phyloP scores from a whole-genome alignment of 2,329 filamentous ascomycete species.

The Arthrobotrys megalospora region DNA sequence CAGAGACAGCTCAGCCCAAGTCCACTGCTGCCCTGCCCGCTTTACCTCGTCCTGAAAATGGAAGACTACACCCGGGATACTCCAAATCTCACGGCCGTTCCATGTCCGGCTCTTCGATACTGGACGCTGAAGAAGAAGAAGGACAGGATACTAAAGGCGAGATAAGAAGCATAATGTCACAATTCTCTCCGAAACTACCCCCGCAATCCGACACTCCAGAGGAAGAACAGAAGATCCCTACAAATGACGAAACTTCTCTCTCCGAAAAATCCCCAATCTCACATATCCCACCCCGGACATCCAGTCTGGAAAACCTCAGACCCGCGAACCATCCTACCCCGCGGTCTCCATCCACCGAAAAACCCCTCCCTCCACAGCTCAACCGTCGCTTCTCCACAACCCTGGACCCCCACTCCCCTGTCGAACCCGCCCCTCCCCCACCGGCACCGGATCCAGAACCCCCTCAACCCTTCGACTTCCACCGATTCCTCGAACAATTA shows the following conservation, averaged over 20 bases:
- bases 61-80: slow-evolving; percentile 61
- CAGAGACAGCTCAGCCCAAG: slow-evolving; percentile 49
- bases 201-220: slow-evolving; percentile 59
- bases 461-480: slow-evolving; percentile 90
- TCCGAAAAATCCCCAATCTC: slow-evolving; percentile 53
- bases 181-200: slow-evolving; percentile 73
- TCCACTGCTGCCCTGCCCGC: slow-evolving; percentile 43
- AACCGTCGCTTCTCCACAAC: slow-evolving; percentile 54
- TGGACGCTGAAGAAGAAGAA: slow-evolving; percentile 73
- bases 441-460: slow-evolving; percentile 69
- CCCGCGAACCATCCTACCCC: slow-evolving; percentile 39
- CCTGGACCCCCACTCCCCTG: slow-evolving; percentile 52
- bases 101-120: slow-evolving; percentile 65
- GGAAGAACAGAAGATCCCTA: slow-evolving; percentile 23
- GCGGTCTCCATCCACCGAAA: slow-evolving; percentile 12
- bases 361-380: slow-evolving; percentile 38
- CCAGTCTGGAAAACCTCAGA: slow-evolving; percentile 55
- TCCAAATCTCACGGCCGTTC: slow-evolving; percentile 61
- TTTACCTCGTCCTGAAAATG: slow-evolving; percentile 52
- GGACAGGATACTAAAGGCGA: slow-evolving; percentile 83
- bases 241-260: slow-evolving; percentile 37
- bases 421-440: slow-evolving; percentile 68
- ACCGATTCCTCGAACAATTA: slow-evolving; percentile 94
- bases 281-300: slow-evolving; percentile 61
- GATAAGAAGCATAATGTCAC: slow-evolving; percentile 97